These are phyloP conservation scores for Penicillium sp. DNA, from an alignment of 2,329 filamentous ascomycete species.

Conservation along the genomic window DNA sequence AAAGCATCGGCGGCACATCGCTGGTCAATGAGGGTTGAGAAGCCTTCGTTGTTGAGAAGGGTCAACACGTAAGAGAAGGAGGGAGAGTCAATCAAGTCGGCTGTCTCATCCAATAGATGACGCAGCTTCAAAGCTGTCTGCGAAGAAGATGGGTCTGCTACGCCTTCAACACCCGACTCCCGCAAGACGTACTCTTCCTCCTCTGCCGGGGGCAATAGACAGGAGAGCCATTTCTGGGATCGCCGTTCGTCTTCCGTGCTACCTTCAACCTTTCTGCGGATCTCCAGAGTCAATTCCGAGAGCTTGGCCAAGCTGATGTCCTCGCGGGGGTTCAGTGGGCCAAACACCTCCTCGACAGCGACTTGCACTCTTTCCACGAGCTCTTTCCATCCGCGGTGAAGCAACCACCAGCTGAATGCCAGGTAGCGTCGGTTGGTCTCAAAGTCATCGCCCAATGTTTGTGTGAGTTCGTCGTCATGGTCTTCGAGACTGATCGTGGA, in stretches of 20 bases:
- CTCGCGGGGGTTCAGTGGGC: conserved; percentile 83
- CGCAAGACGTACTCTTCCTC: conserved; percentile 81
- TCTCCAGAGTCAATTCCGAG: conserved; percentile 76
- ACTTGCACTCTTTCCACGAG: conserved; percentile 77
- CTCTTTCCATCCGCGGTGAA: conserved; percentile 86
- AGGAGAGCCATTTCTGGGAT: conserved; percentile 73
- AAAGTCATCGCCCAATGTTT: conserved; percentile 87
- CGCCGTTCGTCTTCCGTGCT: conserved; percentile 63
- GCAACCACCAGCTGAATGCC: conserved; percentile 96
- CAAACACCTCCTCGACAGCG: conserved; percentile 89
- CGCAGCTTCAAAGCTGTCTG: conserved; percentile 61
- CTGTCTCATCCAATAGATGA: conserved; percentile 89
- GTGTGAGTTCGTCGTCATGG: conserved; percentile 86
- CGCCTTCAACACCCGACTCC: conserved; percentile 72
- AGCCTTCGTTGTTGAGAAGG: conserved; percentile 82
- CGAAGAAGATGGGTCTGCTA: conserved; percentile 38
- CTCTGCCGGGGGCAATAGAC: conserved; percentile 75
- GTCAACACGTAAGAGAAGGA: conserved; percentile 85
- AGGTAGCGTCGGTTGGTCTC: conserved; percentile 94
- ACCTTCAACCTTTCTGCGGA: conserved; percentile 83
- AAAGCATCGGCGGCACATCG: conserved; percentile 80
- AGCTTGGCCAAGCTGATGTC: conserved; percentile 80
- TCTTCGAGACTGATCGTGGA: conserved; percentile 87
- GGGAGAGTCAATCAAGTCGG: conserved; percentile 92
- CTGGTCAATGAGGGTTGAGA: conserved; percentile 78